Conservation (phyloP, 2,329 filamentous ascomycete genomes). For the Aspergillus sp. region DNA sequence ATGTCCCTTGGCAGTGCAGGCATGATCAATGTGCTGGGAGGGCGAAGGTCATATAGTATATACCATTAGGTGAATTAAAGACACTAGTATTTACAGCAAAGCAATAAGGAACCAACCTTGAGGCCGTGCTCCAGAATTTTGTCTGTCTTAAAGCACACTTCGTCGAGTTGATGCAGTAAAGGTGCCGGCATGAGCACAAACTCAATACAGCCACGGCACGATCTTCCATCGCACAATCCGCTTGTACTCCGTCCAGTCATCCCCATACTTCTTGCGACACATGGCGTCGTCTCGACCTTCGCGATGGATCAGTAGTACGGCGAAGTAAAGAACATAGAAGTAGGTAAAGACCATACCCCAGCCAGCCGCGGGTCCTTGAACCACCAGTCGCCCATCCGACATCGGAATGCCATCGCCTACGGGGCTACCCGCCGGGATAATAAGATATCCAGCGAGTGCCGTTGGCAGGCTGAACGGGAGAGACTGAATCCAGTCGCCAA, state of each 20-base stretch:
- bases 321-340: constrained; percentile 91
- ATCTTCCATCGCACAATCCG: constrained; percentile 1
- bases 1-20: too few species aligned
- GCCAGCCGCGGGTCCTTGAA: constrained; percentile 43
- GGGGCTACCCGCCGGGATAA: constrained; percentile 40
- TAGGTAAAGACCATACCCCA: constrained; percentile 86
- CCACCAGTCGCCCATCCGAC: constrained; percentile 47
- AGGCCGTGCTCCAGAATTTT: too few species aligned
- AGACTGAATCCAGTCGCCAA: constrained; percentile 87
- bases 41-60: too few species aligned
- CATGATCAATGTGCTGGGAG: too few species aligned
- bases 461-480: constrained; percentile 87
- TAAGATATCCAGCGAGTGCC: constrained; percentile 73
- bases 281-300: constrained; percentile 83
- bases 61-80: too few species aligned
- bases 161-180: too few species aligned
- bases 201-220: constrained; percentile 1
- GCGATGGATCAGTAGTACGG: constrained; percentile 76
- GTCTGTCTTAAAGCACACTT: too few species aligned
- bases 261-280: constrained; percentile 82
- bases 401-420: constrained; percentile 23
- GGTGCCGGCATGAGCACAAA: neutral
- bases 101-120: too few species aligned
- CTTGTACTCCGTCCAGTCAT: constrained; percentile 83
- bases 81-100: too few species aligned